Conservation (phyloP, 2,329 filamentous ascomycete species). For the Penicillium fuscoglaucum region DNA sequence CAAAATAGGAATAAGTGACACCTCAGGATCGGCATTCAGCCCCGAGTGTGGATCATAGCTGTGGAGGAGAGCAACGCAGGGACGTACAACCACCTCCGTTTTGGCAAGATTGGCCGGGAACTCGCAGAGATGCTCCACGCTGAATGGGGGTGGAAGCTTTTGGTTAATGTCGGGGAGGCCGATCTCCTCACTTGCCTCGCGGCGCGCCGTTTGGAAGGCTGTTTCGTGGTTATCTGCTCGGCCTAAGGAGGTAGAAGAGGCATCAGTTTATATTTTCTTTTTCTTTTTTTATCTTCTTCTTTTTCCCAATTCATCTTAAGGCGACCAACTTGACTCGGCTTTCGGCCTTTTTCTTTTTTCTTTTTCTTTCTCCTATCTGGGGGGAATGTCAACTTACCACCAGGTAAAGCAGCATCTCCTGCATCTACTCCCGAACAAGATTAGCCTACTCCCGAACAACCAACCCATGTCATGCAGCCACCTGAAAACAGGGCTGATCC, state of each 20-base stretch:
- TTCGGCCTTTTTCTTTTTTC: background rate
- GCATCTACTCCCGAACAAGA: constrained; percentile 50
- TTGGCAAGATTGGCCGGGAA: constrained; percentile 74
- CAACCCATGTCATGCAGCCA: constrained; percentile 20
- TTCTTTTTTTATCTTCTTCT: constrained; percentile 11
- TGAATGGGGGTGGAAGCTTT: constrained; percentile 73
- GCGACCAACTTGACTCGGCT: background rate
- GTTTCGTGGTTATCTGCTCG: constrained; percentile 60
- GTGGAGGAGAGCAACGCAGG: constrained; percentile 76
- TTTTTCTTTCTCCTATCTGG: background rate
- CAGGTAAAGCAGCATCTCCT: constrained; percentile 85
- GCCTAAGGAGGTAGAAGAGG: constrained; percentile 33
- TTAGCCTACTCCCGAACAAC: constrained; percentile 15
- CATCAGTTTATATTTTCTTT: background rate
- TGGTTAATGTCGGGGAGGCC: constrained; percentile 73
- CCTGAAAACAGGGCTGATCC: constrained; percentile 11
- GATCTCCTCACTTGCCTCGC: constrained; percentile 92
- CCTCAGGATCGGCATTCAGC: constrained; percentile 58
- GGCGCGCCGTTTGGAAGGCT: constrained; percentile 75
- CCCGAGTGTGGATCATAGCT: constrained; percentile 53
- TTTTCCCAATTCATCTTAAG: background rate
- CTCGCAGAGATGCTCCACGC: constrained; percentile 82
- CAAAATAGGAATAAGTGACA: constrained; percentile 73
- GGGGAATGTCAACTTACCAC: constrained; percentile 61
- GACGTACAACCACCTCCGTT: constrained; percentile 71